Evolutionary conservation across 495 filamentous ascomycete species (phyloP).

Genomic region (Neurospora tetrasperma): DNA sequence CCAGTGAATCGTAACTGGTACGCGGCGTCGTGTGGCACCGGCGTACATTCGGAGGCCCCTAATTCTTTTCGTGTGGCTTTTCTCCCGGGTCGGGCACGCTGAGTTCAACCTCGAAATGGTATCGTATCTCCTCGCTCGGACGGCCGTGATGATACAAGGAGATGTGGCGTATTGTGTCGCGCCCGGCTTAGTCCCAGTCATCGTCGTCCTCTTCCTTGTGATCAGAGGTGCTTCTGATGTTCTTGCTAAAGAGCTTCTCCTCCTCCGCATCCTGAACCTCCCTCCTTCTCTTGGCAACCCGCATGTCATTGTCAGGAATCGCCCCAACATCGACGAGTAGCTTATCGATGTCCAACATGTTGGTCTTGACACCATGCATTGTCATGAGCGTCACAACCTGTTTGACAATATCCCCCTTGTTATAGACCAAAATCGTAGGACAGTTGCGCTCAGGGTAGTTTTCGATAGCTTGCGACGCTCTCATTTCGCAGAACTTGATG

Average conservation of each 20-base stretch:
- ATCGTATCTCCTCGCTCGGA: not conserved
- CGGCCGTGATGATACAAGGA: not conserved
- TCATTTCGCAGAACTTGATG: constrained; percentile 95
- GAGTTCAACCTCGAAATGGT: not conserved
- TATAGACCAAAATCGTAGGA: constrained; percentile 87
- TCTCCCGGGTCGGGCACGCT: not conserved
- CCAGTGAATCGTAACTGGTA: not conserved
- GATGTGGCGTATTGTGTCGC: not conserved
- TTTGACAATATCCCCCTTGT: constrained; percentile 79
- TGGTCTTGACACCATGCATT: constrained; percentile 59
- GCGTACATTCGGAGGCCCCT: not conserved
- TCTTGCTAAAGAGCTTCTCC: constrained; percentile 32
- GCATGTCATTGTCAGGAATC: constrained; percentile 62
- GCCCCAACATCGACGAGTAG: constrained; percentile 76
- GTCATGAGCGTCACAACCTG: constrained; percentile 81
- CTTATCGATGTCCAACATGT: constrained; percentile 53
- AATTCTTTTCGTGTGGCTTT: not conserved
- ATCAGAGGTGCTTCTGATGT: constrained; percentile 34
- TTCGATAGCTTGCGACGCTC: constrained; percentile 88
- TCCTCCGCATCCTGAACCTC: constrained; percentile 51
- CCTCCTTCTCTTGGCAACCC: constrained; percentile 54
- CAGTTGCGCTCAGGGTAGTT: constrained; percentile 91
- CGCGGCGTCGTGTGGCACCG: not conserved
- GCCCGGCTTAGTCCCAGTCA: constrained; percentile 59
- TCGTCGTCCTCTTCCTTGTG: constrained; percentile 55